Percentiles rank a stretch among this genome's conserved stretches.
phyloP scores from a whole-genome alignment of 2,329 filamentous ascomycete genomes.

The Emmonsia crescens region DNA sequence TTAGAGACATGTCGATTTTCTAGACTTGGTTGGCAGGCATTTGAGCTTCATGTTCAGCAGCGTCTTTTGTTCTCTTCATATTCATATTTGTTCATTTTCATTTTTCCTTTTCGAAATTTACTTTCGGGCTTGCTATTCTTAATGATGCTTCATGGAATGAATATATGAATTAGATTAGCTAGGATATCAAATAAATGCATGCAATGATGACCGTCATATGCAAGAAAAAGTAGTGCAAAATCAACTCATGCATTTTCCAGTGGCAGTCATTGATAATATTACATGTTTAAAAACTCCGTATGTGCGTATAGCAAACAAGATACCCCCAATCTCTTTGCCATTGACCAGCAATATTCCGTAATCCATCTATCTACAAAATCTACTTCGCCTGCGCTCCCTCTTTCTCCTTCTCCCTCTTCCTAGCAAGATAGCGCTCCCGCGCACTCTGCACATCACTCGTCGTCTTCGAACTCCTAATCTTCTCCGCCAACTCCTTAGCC shows the following conservation, averaged over 20 bases:
- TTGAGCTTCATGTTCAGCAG: neutral
- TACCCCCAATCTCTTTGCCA: neutral
- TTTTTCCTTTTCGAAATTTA: neutral
- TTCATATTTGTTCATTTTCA: neutral
- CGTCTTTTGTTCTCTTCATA: neutral
- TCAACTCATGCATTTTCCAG: too few relatives aligned
- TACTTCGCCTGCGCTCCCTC: conserved; percentile 18
- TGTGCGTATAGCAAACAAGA: neutral
- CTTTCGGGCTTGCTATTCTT: neutral
- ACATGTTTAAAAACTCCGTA: neutral
- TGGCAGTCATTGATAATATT: neutral
- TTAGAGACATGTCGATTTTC: neutral
- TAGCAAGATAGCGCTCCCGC: conserved; percentile 49
- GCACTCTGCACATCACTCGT: conserved; percentile 48
- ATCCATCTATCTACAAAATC: neutral
- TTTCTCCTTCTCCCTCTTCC: conserved; percentile 44
- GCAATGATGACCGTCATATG: too few relatives aligned
- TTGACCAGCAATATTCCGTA: neutral
- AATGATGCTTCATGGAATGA: neutral
- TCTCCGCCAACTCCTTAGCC: conserved; percentile 42
- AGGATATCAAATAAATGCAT: too few relatives aligned
- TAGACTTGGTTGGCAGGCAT: neutral
- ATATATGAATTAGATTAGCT: neutral
- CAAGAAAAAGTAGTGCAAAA: too few relatives aligned
- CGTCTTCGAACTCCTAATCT: conserved; percentile 49